Evolutionary conservation across 441 rosid species (phyloP).

Genomic region (Viola pubescens): DNA sequence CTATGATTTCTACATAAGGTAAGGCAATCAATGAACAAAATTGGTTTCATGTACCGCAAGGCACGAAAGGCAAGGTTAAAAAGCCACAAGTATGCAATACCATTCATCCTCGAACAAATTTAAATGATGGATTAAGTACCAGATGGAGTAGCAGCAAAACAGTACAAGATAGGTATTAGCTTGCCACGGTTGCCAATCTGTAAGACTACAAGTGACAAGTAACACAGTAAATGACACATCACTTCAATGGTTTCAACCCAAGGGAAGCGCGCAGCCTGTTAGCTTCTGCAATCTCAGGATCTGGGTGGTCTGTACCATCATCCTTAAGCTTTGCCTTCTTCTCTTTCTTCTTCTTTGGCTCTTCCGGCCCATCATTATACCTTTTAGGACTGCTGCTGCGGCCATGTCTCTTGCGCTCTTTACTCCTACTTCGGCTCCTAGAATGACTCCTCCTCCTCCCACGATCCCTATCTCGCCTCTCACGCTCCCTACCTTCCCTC

Average conservation of each 20-base stretch:
- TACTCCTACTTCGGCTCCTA: slow-evolving; percentile 60
- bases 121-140: background rate
- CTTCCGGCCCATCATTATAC: slow-evolving; percentile 35
- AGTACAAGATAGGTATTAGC: background rate
- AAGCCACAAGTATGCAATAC: background rate
- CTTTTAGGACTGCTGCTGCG: slow-evolving; percentile 50
- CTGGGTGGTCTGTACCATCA: slow-evolving; percentile 70
- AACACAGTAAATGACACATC: background rate
- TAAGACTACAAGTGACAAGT: background rate
- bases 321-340: slow-evolving; percentile 59
- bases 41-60: background rate
- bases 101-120: background rate
- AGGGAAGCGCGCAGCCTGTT: slow-evolving; percentile 70
- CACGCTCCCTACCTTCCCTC: slow-evolving; percentile 55
- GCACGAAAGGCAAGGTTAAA: background rate
- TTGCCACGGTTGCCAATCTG: background rate
- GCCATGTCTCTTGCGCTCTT: slow-evolving; percentile 65
- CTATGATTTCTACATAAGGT: too few relatives aligned
- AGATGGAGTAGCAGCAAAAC: background rate
- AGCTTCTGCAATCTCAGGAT: slow-evolving; percentile 91
- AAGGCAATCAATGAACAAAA: too few relatives aligned
- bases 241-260: slow-evolving; percentile 63
- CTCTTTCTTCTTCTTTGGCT: slow-evolving; percentile 66
- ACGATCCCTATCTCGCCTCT: slow-evolving; percentile 60
- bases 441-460: slow-evolving; percentile 60